These are phyloP conservation scores for Phoma herbarum DNA, from an alignment of 2,329 filamentous ascomycete species.

Conservation along the genomic window DNA sequence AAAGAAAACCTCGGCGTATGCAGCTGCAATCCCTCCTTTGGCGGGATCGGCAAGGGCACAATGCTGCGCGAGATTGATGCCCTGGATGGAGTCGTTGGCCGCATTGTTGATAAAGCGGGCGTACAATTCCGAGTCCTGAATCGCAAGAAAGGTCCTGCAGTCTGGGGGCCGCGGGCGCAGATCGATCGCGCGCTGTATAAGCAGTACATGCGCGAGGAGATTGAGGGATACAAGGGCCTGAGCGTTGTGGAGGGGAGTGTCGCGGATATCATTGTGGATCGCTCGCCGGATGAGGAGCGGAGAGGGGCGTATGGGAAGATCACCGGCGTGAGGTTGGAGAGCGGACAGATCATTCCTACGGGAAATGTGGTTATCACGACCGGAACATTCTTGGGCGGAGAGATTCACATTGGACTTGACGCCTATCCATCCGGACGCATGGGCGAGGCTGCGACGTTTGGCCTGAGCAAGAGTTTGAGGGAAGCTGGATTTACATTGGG, in stretches of 20 bases:
- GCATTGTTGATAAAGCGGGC: conserved; percentile 91
- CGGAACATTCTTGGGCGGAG: conserved; percentile 91
- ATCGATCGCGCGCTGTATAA: conserved; percentile 92
- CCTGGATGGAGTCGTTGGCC: conserved; percentile 85
- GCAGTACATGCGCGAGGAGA: conserved; percentile 87
- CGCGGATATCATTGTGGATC: conserved; percentile 84
- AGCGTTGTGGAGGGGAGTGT: conserved; percentile 86
- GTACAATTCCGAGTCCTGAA: conserved; percentile 95
- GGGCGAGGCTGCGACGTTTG: conserved; percentile 92
- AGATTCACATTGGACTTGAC: conserved; percentile 93
- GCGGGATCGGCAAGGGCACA: conserved; percentile 97
- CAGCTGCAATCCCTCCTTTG: conserved; percentile 96
- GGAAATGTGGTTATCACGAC: conserved; percentile 92
- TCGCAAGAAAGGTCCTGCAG: conserved; percentile 87
- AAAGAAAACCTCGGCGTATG: conserved; percentile 90
- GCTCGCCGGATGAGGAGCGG: conserved; percentile 57
- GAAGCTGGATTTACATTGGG: conserved; percentile 91
- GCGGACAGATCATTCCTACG: conserved; percentile 82
- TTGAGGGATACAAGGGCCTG: conserved; percentile 79
- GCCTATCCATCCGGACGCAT: conserved; percentile 87
- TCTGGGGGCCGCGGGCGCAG: conserved; percentile 96
- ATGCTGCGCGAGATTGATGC: conserved; percentile 96
- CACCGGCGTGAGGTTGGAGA: conserved; percentile 84
- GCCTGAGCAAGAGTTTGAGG: conserved; percentile 86
- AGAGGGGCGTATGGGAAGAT: conserved; percentile 73